These are phyloP conservation scores for Mycena kentingensis DNA, from an alignment of 768 basidiomycete genomes.

Conservation along the genomic window DNA sequence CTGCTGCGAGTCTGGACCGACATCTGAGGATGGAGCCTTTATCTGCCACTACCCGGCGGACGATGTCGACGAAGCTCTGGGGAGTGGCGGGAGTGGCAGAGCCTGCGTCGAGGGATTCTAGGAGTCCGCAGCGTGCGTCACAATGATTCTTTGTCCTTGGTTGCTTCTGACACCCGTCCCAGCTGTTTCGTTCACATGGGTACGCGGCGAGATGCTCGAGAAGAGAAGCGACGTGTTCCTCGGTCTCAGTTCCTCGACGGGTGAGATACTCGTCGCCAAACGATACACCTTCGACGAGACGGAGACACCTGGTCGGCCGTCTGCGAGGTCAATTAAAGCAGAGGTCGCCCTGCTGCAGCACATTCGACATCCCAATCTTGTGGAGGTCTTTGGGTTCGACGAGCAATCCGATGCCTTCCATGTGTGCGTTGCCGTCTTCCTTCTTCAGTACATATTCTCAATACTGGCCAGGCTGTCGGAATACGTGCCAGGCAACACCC, in stretches of 20 bases:
- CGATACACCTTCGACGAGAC: conserved; percentile 38
- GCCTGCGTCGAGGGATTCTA: too few species aligned
- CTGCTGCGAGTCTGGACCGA: neutral
- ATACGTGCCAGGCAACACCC: conserved; percentile 78
- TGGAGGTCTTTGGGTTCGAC: conserved; percentile 75
- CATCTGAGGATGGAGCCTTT: neutral
- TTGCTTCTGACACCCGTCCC: neutral
- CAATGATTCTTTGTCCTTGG: neutral
- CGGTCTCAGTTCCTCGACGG: conserved; percentile 73
- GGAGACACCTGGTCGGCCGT: conserved; percentile 7
- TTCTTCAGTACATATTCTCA: neutral
- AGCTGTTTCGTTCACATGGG: conserved; percentile 46
- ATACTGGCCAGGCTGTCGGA: conserved; percentile 63
- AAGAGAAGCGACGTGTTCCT: conserved; percentile 80
- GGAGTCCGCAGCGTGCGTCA: conserved; percentile 6
- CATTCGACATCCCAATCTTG: conserved; percentile 76
- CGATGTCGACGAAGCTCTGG: too few species aligned
- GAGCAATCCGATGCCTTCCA: conserved; percentile 61
- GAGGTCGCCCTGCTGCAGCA: conserved; percentile 79
- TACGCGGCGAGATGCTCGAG: conserved; percentile 77
- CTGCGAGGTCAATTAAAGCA: conserved; percentile 62
- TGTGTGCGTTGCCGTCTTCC: conserved; percentile 47
- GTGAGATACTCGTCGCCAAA: conserved; percentile 84
- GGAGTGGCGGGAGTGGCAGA: too few species aligned
- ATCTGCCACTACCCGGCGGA: neutral